Percentiles rank a stretch among this genome's conserved stretches.
Evolutionary conservation across 345 rosid genomes (phyloP).

Genomic region (Corymbia maculata): DNA sequence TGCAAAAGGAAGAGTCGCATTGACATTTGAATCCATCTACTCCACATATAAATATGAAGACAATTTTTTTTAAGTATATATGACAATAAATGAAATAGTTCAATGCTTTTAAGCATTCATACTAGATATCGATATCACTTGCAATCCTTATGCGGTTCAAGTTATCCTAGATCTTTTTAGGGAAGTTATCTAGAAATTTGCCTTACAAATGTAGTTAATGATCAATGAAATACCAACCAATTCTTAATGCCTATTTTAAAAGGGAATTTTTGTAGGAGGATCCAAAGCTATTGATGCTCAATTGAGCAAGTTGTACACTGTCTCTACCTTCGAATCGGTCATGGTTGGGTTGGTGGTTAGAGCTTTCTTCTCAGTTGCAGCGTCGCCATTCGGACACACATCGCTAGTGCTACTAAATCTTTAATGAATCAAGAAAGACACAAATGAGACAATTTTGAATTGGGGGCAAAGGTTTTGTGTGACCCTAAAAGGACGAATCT

Average conservation of each 20-base stretch:
- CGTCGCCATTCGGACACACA: accelerated
- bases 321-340: neutral
- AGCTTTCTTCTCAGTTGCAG: neutral
- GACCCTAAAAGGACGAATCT: too few relatives aligned
- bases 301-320: too few relatives aligned
- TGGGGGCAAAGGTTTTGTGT: too few relatives aligned
- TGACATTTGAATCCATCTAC: neutral
- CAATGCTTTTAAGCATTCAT: too few relatives aligned
- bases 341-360: neutral
- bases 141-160: neutral
- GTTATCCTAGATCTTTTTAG: neutral
- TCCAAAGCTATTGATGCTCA: too few relatives aligned
- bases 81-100: too few relatives aligned
- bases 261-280: too few relatives aligned
- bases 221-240: too few relatives aligned
- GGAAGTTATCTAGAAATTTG: neutral
- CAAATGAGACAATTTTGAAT: neutral
- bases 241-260: too few relatives aligned
- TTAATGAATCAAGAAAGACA: accelerated
- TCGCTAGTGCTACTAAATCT: neutral
- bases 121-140: neutral
- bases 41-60: neutral
- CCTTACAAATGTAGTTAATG: neutral
- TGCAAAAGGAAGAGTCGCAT: neutral
- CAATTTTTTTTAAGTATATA: neutral